A percentile compares a stretch with the other conserved stretches of the same genome.
These are phyloP conservation scores for Fusarium penzigii DNA, from an alignment of 2,329 filamentous ascomycete genomes.

Conservation along the genomic window DNA sequence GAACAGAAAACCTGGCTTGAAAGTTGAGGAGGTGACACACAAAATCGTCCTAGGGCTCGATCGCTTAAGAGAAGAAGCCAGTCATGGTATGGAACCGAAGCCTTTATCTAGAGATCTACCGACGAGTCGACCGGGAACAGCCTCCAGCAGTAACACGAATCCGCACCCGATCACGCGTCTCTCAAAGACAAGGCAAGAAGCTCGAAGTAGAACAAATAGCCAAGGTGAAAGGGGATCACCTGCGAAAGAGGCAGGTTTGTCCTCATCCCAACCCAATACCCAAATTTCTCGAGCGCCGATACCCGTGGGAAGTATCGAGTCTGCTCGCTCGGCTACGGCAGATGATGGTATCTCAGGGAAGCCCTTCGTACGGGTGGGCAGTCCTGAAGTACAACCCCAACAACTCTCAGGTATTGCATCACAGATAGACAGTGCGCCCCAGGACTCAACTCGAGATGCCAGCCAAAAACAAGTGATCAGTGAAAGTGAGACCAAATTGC, in stretches of 20 bases:
- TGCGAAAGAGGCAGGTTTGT: constrained; percentile 14
- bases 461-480: constrained; percentile 1
- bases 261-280: constrained; percentile 19
- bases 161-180: constrained; percentile 22
- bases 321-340: constrained; percentile 24
- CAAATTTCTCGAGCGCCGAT: constrained; percentile 24
- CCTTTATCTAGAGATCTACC: constrained; percentile 12
- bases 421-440: constrained; percentile 3
- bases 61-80: constrained; percentile 19
- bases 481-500: constrained; percentile 9
- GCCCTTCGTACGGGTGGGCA: constrained; percentile 52
- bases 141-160: constrained; percentile 13
- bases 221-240: constrained; percentile 15
- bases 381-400: constrained; percentile 31
- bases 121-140: constrained; percentile 18
- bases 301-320: constrained; percentile 22
- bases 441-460: constrained; percentile 7
- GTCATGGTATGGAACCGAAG: constrained; percentile 13
- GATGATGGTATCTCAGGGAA: constrained; percentile 57
- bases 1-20: constrained; percentile 40
- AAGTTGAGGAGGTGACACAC: constrained; percentile 46
- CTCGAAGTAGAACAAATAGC: constrained; percentile 17
- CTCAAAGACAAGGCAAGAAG: constrained; percentile 18
- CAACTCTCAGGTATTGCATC: constrained; percentile 10
- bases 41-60: constrained; percentile 43